phyloP scores from a whole-genome alignment of 768 basidiomycete genomes.

The Steccherinum ochraceum region DNA sequence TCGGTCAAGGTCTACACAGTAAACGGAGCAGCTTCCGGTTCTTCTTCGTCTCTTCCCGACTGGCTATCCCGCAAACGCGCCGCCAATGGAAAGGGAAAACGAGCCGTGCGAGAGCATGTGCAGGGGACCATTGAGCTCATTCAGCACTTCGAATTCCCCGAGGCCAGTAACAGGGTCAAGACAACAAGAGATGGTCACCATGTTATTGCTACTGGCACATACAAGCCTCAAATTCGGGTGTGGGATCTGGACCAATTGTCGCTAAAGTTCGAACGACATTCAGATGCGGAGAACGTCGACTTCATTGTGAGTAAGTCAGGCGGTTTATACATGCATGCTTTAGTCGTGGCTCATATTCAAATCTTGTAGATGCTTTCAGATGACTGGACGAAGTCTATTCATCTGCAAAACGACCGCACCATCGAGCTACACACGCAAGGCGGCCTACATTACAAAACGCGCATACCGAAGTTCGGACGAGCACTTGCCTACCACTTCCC shows the following conservation, averaged over 20 bases:
- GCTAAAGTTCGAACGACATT: conserved; percentile 92
- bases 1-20: conserved; percentile 89
- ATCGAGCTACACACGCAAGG: conserved; percentile 92
- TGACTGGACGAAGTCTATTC: conserved; percentile 98
- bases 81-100: conserved; percentile 52
- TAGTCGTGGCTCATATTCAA: conserved; percentile 1
- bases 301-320: conserved; percentile 79
- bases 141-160: conserved; percentile 96
- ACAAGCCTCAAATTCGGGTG: conserved; percentile 95
- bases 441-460: conserved; percentile 85
- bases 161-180: conserved; percentile 88
- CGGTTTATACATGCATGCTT: neutral
- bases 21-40: conserved; percentile 84
- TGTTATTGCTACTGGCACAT: conserved; percentile 91
- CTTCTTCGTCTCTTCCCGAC: conserved; percentile 89
- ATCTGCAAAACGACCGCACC: conserved; percentile 93
- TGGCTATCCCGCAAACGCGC: conserved; percentile 80
- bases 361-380: conserved; percentile 77
- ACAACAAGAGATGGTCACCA: conserved; percentile 90
- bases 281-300: conserved; percentile 96
- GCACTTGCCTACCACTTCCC: conserved; percentile 90
- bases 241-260: conserved; percentile 93
- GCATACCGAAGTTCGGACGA: conserved; percentile 93
- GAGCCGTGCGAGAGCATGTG: conserved; percentile 58
- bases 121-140: conserved; percentile 87